Evolutionary conservation across 2,329 filamentous ascomycete genomes (phyloP).

Genomic region (Exophiala oligosperma): DNA sequence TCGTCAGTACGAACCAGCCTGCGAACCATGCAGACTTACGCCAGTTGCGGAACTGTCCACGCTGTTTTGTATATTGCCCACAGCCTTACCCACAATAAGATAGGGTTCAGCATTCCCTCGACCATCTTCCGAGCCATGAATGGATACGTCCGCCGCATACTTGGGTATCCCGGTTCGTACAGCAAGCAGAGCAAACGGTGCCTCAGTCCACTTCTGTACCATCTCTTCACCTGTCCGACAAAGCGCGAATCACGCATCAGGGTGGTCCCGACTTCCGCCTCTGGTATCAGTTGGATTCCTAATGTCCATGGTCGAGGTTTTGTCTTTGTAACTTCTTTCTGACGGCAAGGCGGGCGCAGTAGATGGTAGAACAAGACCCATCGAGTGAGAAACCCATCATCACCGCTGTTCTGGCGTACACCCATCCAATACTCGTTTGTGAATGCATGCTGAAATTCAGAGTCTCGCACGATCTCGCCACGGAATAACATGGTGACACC

Average conservation of each 20-base stretch:
- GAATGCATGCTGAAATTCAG: constrained; percentile 2
- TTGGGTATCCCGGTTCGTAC: constrained; percentile 2
- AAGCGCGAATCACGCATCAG: constrained; percentile 10
- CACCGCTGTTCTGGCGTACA: constrained; percentile 3
- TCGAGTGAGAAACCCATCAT: constrained; percentile 7
- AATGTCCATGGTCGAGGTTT: neutral
- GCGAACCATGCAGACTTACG: constrained; percentile 5
- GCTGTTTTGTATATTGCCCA: constrained; percentile 3
- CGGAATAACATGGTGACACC: constrained; percentile 6
- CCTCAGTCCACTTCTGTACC: constrained; percentile 8
- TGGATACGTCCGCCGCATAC: constrained; percentile 5
- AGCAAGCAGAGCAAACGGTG: constrained; percentile 8
- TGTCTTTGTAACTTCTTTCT: neutral
- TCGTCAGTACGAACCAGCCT: neutral
- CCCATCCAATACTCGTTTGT: constrained; percentile 5
- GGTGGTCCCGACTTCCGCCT: constrained; percentile 3
- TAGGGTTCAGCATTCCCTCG: constrained; percentile 11
- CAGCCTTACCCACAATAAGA: constrained; percentile 4
- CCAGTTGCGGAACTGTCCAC: constrained; percentile 1
- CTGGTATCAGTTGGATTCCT: constrained; percentile 4
- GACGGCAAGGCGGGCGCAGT: neutral
- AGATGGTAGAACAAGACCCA: constrained; percentile 9
- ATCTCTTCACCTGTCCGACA: constrained; percentile 6
- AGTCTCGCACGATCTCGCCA: constrained; percentile 1
- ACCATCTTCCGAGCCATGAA: constrained; percentile 12